Base-by-base conservation (phyloP, 1,139 yeast genomes). In the Yamadazyma kanchanaburiensis region DNA sequence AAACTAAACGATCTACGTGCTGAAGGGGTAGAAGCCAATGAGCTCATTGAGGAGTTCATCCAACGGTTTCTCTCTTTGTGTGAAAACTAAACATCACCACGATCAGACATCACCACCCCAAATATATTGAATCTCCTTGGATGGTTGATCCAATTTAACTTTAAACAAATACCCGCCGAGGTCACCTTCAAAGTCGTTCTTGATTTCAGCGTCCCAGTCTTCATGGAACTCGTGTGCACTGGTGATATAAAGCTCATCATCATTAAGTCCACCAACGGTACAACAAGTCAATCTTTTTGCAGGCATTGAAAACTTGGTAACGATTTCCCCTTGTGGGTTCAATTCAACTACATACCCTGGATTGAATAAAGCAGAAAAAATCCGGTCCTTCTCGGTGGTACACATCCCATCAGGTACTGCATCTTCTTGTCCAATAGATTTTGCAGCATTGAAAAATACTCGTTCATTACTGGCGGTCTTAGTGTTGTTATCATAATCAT, bases 391-490 rank as follows among this genome's bases (percentile, higher is more conserved):
- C 7, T 58, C 55, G 29, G 85, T 77, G 40, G 83, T 60, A 13
- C 80, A 67, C 43, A 84, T 66, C 21, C 97, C 97, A 54, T 89
- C 97, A 0, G 96, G 95, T 47, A 77, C 91, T 2, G 81, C 67
- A 18, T 28, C 35, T n/a, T 37, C 37, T 10, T 36, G 36, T 3
- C 36, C 58, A 39, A 29, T 48, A 48, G 35, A 51, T 39, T 58
- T 39, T 11, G 61, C 58, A 20, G 71, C 46, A 24, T 70, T 58
- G 26, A 79, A 58, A 41, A 69, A 70, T 14, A 55, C 50, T 12
- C 14, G 4, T 32, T 70, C 68, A 48, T 77, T 70, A 21, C 66
- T 40, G 26, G 79, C 51, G 12, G 48, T 50, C 25, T 77, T 77
- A 3, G 69, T 55, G 11, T 49, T 58, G 22, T 51, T 40, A 48